Evolutionary conservation across 805 yeast species (phyloP), one percentile per base, ranked within the genome.

Genomic region (Komagataella ulmi): DNA sequence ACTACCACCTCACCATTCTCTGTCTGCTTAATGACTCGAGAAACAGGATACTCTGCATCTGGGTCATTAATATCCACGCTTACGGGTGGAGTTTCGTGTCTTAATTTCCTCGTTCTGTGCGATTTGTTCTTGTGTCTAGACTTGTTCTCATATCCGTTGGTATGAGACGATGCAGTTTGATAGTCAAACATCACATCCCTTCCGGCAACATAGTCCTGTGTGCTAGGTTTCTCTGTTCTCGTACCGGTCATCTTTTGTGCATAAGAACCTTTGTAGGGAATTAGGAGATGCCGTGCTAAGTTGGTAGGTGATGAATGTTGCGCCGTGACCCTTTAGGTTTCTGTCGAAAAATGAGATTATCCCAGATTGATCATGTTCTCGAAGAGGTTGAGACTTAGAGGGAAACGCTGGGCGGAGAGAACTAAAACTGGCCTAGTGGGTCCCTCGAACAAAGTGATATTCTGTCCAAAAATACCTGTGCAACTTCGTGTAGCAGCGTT

Each of bases 1-100:
- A 87, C 88, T 49, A 85, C 76, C 4, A 86, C 85, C 57, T 84
- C 87, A 6, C 95, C 95, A 61, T 85, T 83, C 4, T 63, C 56
- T 3, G 78, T 85, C 57, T 82, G 81, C 57, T 79, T 83, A 48
- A 85, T 80, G 3, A 85, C 80, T 52, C 93, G 65, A 7, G 89
- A 82, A 12, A 77, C 73, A 2, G 93, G 93, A 59, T 85, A 85
- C 14, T 82, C 53, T 18, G 50, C 19, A 19, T 17, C 24, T 17
- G 47, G 17, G 24, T 50, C 40, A 14, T 30, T 30, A 30, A 30
- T 30, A 10, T 30, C 40, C 8, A 30, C 40, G 14, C 40, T 30
- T 2, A 30, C 14, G 14, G 40, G 14, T 30, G 40, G 14, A 8
- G 40, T 30, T 30, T 30, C 40, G 14, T 30, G 40, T 30, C 40